A percentile compares a stretch with the other conserved stretches of the same genome.
These are phyloP conservation scores for Cadophora malorum DNA, from an alignment of 2,329 filamentous ascomycete species.

Conservation along the genomic window DNA sequence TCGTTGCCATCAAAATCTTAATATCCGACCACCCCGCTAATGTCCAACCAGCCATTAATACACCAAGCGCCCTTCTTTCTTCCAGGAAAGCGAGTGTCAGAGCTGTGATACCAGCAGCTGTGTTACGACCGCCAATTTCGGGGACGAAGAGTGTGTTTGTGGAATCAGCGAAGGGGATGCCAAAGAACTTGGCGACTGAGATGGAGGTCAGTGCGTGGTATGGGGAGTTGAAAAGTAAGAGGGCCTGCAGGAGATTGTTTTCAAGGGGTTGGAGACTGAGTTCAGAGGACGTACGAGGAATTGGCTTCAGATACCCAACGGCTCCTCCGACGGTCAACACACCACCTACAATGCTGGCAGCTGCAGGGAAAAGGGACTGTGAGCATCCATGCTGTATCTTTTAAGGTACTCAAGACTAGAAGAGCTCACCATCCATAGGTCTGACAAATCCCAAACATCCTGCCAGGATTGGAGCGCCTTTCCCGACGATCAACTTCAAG, in stretches of 20 bases:
- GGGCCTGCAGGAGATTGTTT: background rate
- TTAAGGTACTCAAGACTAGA: background rate
- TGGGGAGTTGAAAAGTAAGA: background rate
- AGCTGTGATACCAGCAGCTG: background rate
- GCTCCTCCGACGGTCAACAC: background rate
- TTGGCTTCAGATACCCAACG: background rate
- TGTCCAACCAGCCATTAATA: background rate
- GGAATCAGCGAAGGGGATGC: background rate
- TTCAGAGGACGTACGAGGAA: background rate
- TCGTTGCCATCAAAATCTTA: background rate
- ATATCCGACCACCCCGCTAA: background rate
- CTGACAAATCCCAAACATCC: background rate
- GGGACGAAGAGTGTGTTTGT: background rate
- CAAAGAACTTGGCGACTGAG: background rate
- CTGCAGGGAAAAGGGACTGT: background rate
- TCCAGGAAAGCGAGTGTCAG: background rate
- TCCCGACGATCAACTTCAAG: background rate
- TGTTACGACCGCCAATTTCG: background rate
- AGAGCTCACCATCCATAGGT: background rate
- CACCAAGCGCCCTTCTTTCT: background rate
- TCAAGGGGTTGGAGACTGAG: background rate
- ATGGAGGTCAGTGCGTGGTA: background rate
- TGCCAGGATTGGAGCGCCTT: background rate
- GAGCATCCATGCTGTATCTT: background rate
- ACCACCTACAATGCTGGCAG: background rate